A percentile compares a stretch with the other conserved stretches of the same genome.
Conservation (phyloP, 306 rosid species). For the Oxytropis ochrocephala region DNA sequence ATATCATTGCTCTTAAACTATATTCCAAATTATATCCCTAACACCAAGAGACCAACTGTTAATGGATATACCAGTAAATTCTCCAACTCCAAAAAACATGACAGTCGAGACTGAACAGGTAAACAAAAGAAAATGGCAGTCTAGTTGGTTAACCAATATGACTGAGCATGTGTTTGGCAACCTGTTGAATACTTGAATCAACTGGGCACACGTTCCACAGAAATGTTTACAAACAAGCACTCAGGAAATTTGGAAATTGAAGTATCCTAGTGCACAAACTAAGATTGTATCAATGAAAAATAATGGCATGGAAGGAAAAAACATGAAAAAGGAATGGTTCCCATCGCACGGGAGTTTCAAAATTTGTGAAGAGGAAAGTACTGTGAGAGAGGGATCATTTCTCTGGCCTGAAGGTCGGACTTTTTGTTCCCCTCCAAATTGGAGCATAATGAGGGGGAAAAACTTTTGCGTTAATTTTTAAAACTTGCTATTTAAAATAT, state of each 20-base stretch:
- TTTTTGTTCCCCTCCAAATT: too few species aligned
- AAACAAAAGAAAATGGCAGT: conserved; percentile 4
- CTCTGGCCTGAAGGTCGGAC: too few species aligned
- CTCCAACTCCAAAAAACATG: background rate
- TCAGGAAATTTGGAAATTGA: background rate
- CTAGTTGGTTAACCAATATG: background rate
- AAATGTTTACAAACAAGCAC: background rate
- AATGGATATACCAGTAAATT: background rate
- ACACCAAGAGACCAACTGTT: background rate
- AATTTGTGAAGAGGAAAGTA: background rate
- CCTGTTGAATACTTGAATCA: background rate
- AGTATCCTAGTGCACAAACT: background rate
- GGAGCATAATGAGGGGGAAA: too few species aligned
- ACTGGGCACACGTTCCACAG: background rate
- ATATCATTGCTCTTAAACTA: too few species aligned
- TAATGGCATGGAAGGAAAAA: background rate
- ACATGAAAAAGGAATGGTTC: background rate
- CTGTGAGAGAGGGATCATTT: too few species aligned
- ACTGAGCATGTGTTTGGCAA: background rate
- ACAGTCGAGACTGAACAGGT: conserved; percentile 5
- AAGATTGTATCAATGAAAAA: background rate
- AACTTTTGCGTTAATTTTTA: too few species aligned
- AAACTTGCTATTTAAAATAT: too few species aligned
- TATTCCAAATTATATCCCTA: background rate
- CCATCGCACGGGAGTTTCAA: background rate